Conservation (phyloP, 129 eudicot species). For the Calendula officinalis region DNA sequence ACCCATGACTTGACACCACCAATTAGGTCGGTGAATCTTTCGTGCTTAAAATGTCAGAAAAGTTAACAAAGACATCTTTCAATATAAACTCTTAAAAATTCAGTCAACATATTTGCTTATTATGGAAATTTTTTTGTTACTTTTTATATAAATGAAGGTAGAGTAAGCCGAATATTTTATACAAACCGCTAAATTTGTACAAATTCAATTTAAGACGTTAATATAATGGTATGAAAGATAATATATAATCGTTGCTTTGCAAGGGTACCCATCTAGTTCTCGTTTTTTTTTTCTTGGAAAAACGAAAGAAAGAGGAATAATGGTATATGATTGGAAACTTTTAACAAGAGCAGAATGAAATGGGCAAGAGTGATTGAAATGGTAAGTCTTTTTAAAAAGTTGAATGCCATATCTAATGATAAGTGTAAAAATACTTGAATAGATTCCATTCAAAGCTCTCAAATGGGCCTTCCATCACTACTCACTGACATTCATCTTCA, state of each 20-base stretch:
- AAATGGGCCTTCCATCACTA: constrained; percentile 40
- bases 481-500: constrained; percentile 38
- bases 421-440: constrained; percentile 24
- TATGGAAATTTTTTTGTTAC: too few relatives aligned
- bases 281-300: background rate
- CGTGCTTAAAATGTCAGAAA: constrained; percentile 16
- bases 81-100: background rate
- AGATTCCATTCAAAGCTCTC: constrained; percentile 26
- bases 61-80: constrained; percentile 21
- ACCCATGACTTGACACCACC: constrained; percentile 45
- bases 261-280: background rate
- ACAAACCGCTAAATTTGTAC: too few relatives aligned
- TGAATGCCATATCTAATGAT: constrained; percentile 23
- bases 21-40: constrained; percentile 20
- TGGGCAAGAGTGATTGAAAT: constrained; percentile 36
- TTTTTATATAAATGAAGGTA: too few relatives aligned
- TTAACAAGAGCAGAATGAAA: constrained; percentile 25
- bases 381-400: constrained; percentile 29
- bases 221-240: background rate
- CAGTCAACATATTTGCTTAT: too few relatives aligned
- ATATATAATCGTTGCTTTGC: background rate
- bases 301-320: background rate
- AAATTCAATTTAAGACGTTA: too few relatives aligned
- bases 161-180: too few relatives aligned
- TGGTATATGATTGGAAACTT: constrained; percentile 27